phyloP scores from a whole-genome alignment of 371 early-diverging fungal genomes.

The Nematocida major region DNA sequence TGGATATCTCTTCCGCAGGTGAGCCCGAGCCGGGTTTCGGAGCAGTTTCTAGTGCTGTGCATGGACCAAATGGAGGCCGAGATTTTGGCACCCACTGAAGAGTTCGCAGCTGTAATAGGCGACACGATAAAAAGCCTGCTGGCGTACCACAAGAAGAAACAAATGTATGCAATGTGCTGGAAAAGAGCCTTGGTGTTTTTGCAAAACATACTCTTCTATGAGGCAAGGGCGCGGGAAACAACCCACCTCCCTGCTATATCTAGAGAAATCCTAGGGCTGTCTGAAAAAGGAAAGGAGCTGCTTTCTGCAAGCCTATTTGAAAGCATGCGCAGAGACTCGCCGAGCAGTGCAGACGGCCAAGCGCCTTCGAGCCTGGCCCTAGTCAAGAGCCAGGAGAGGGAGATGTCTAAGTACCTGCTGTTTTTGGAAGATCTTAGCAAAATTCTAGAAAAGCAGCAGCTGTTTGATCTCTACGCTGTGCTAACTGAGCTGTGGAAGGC shows the following conservation, averaged over 20 bases:
- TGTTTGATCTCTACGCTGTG: constrained; percentile 11
- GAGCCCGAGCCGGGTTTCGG: not conserved
- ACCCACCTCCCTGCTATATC: not conserved
- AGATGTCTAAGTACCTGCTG: constrained; percentile 7
- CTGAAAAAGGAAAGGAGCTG: not conserved
- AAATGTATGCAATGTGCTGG: not conserved
- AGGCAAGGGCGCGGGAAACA: not conserved
- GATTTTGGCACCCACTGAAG: not conserved
- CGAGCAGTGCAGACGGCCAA: not conserved
- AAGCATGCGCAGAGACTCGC: not conserved
- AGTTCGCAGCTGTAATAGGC: not conserved
- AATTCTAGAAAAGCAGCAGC: not conserved
- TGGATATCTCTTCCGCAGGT: constrained; percentile 10
- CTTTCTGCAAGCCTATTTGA: not conserved
- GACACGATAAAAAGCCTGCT: constrained; percentile 5
- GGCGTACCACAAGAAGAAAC: constrained; percentile 10
- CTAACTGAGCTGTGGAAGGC: not conserved
- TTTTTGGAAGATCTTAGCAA: constrained; percentile 9
- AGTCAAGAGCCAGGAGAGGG: constrained; percentile 18
- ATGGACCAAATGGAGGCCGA: not conserved
- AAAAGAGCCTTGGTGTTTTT: not conserved
- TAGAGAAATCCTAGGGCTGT: not conserved
- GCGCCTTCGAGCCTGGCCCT: not conserved
- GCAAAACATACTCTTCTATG: constrained; percentile 8
- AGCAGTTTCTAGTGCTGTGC: constrained; percentile 2